phyloP scores from a whole-genome alignment of 139 green algal species.

The Picochlorum sp. region DNA sequence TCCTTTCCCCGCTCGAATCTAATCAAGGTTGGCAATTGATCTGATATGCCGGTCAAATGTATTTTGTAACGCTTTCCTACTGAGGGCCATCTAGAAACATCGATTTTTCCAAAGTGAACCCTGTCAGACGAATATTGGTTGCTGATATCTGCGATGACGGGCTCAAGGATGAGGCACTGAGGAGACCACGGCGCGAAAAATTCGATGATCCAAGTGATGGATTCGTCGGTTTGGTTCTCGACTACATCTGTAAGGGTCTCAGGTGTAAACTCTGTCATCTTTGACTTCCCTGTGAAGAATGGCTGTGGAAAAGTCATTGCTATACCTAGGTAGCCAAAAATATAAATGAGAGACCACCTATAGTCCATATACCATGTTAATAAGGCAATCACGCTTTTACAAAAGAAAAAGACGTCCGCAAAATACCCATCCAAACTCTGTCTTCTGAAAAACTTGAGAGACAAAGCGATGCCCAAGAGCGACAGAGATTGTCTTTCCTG shows the following conservation, averaged over 20 bases:
- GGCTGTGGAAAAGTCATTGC: constrained; percentile 32
- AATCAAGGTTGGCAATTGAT: constrained; percentile 53
- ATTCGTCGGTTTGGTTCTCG: not conserved
- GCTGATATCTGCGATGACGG: constrained; percentile 36
- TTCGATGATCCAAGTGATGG: constrained; percentile 30
- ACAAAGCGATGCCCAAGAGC: constrained; percentile 6
- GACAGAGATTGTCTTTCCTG: constrained; percentile 18
- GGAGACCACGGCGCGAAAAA: constrained; percentile 39
- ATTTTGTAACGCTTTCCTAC: constrained; percentile 18
- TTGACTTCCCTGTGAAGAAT: constrained; percentile 25
- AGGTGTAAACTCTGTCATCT: constrained; percentile 29
- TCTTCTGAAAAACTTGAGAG: constrained; percentile 16
- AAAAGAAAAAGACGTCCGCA: constrained; percentile 16
- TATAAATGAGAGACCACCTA: constrained; percentile 20
- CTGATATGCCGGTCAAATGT: constrained; percentile 6
- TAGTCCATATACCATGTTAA: constrained; percentile 26
- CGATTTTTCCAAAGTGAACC: constrained; percentile 38
- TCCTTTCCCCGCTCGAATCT: constrained; percentile 44
- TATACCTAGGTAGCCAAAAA: constrained; percentile 10
- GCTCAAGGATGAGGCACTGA: constrained; percentile 37
- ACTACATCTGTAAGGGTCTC: constrained; percentile 23
- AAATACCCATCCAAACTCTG: constrained; percentile 21
- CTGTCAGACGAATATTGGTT: constrained; percentile 25
- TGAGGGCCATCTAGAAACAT: constrained; percentile 37
- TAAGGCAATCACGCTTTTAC: constrained; percentile 16